Evolutionary conservation across 2,329 filamentous ascomycete species (phyloP).

Genomic region (Xylariaceae sp.): DNA sequence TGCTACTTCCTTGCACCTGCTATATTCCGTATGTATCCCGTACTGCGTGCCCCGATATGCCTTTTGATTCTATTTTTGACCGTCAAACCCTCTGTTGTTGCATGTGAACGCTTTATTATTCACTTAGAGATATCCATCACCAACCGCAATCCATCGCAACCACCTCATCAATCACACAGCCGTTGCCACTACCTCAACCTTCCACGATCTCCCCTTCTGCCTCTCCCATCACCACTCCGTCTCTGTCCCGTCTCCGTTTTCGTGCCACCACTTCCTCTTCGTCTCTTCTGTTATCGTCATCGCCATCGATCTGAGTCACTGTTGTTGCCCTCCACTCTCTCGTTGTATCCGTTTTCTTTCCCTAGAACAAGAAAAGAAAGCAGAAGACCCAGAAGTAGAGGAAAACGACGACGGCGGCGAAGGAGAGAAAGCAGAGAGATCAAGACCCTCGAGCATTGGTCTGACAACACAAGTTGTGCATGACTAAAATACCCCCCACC

Average conservation of each 20-base stretch:
- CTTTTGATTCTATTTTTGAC: neutral
- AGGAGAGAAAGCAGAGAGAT: neutral
- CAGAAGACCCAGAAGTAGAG: no score
- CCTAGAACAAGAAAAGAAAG: neutral
- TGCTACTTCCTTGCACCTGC: neutral
- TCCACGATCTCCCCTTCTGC: neutral
- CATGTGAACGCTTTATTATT: neutral
- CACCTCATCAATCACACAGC: neutral
- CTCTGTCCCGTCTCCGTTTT: neutral
- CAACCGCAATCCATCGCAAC: neutral
- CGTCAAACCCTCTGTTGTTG: neutral
- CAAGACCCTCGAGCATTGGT: neutral
- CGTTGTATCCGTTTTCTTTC: neutral
- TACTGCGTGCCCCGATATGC: constrained; percentile 2
- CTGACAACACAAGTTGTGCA: constrained; percentile 14
- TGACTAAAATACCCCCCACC: constrained; percentile 5
- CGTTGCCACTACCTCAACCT: neutral
- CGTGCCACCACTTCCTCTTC: neutral
- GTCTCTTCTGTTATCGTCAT: neutral
- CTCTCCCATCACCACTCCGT: neutral
- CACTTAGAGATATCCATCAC: neutral
- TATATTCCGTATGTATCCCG: neutral
- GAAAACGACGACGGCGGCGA: neutral
- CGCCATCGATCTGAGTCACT: no score
- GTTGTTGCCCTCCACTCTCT: no score